phyloP scores from a whole-genome alignment of 1,139 yeast genomes.

The Sugiyamaella japonica region DNA sequence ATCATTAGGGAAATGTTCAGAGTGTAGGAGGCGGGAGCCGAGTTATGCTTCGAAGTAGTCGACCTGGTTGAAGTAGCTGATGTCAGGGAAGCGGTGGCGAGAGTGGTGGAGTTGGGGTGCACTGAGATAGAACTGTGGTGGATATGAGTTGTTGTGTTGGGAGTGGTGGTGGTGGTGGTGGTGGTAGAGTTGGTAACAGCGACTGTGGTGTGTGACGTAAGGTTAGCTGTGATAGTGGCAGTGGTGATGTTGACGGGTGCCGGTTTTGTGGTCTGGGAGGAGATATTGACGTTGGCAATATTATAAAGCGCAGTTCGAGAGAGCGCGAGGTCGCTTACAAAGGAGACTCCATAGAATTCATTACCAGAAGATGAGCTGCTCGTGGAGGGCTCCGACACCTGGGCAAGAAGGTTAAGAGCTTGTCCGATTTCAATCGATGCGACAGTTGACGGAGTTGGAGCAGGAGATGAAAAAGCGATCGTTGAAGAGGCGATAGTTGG shows the following conservation, averaged over 20 bases:
- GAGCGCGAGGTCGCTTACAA: constrained; percentile 26
- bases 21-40: not conserved
- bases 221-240: not conserved
- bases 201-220: not conserved
- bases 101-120: constrained; percentile 20
- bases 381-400: not conserved
- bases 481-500: constrained; percentile 27
- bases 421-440: constrained; percentile 25
- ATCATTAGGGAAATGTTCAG: not conserved
- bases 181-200: not conserved
- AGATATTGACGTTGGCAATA: constrained; percentile 23
- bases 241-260: not conserved
- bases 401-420: constrained; percentile 13
- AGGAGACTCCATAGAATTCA: constrained; percentile 23
- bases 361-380: constrained; percentile 8
- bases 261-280: not conserved
- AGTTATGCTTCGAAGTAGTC: constrained; percentile 7
- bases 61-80: constrained; percentile 6
- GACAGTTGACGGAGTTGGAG: constrained; percentile 27
- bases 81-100: constrained; percentile 14
- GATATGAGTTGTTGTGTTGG: not conserved
- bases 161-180: not conserved
- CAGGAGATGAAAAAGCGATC: constrained; percentile 23
- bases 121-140: constrained; percentile 12
- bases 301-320: constrained; percentile 33